Evolutionary conservation across 768 basidiomycete species (phyloP), one percentile per base, ranked within the genome.

Genomic region (Hemileccinum rubropunctum): DNA sequence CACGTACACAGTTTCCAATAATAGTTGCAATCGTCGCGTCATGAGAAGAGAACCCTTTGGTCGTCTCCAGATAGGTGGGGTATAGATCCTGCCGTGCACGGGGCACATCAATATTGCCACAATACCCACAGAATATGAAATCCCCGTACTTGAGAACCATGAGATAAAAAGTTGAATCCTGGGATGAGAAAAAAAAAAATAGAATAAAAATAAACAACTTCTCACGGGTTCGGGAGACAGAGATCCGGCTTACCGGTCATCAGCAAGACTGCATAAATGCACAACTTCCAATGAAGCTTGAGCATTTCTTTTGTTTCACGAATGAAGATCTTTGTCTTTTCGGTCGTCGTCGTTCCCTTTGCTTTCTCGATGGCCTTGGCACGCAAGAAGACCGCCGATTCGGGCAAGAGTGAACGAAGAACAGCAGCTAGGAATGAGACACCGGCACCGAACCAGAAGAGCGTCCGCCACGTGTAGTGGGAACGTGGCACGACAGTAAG

Each of bases 401-500:
- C 95, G 0, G 95, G 95, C 0, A 95, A 66, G 32, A 78, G 18
- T 0, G 78, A 71, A 17, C 92, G 77, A 47, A 94, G 51, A 4
- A 73, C 47, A 0, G 90, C 93, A 1, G 91, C 84, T 42, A 87
- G 81, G 5, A 80, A 64, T 0, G 82, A 83, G 48, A 93, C 76
- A 11, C 84, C 86, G 3, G 86, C 68, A 1, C 81, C 87, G 34
- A 83, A 78, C 83, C 87, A 97, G 75, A 95, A 95, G 15, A 97
- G 70, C 4, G 77, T 69, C 33, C 92, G 75, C 94, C 94, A 95
- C 37, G 73, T 69, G 36, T 70, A 44, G 21, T 18, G n/a, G 0
- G 64, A 58, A 2, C 33, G 14, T 1, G 64, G 50, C 12, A 71
- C 89, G 20, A 88, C 72, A 3, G 69, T 76, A 18, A 95, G 74